phyloP scores from a whole-genome alignment of 345 rosid species.

The Noccaea bulbosa region DNA sequence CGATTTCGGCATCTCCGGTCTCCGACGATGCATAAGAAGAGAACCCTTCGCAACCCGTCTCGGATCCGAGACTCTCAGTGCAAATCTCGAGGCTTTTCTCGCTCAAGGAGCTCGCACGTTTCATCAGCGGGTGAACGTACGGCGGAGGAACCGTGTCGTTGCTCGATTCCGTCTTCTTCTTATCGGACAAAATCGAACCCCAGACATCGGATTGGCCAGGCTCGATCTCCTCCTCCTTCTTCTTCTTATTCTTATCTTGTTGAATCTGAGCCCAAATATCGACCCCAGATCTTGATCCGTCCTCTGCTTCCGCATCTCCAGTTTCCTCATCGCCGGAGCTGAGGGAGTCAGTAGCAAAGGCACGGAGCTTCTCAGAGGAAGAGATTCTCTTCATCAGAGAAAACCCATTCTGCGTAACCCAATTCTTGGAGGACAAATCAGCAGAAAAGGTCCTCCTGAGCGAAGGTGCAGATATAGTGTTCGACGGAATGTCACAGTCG shows the following conservation, averaged over 20 bases:
- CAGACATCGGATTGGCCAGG: slow-evolving; percentile 56
- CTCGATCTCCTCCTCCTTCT: slow-evolving; percentile 38
- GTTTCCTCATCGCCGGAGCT: slow-evolving; percentile 36
- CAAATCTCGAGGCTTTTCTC: slow-evolving; percentile 84
- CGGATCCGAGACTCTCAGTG: slow-evolving; percentile 99
- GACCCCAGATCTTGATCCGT: slow-evolving; percentile 35
- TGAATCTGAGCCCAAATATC: slow-evolving; percentile 63
- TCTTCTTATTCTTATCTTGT: slow-evolving; percentile 45
- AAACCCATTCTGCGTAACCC: slow-evolving; percentile 59
- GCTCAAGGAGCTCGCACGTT: slow-evolving; percentile 66
- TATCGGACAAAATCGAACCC: slow-evolving; percentile 62
- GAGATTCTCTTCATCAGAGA: slow-evolving; percentile 62
- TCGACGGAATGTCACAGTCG: slow-evolving; percentile 36
- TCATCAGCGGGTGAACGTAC: slow-evolving; percentile 75
- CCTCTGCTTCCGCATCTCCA: slow-evolving; percentile 35
- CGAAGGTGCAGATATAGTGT: slow-evolving; percentile 50
- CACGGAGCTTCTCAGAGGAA: slow-evolving; percentile 54
- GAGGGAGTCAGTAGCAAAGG: slow-evolving; percentile 44
- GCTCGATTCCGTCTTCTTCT: slow-evolving; percentile 48
- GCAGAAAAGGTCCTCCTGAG: slow-evolving; percentile 81
- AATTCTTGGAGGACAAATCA: slow-evolving; percentile 80
- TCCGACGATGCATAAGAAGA: slow-evolving; percentile 67
- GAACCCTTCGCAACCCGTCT: slow-evolving; percentile 88
- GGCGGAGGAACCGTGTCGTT: slow-evolving; percentile 50
- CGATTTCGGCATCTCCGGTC: slow-evolving; percentile 51